Conservation (phyloP, 83 land plant genomes). For the Diphasiastrum complanatum region DNA sequence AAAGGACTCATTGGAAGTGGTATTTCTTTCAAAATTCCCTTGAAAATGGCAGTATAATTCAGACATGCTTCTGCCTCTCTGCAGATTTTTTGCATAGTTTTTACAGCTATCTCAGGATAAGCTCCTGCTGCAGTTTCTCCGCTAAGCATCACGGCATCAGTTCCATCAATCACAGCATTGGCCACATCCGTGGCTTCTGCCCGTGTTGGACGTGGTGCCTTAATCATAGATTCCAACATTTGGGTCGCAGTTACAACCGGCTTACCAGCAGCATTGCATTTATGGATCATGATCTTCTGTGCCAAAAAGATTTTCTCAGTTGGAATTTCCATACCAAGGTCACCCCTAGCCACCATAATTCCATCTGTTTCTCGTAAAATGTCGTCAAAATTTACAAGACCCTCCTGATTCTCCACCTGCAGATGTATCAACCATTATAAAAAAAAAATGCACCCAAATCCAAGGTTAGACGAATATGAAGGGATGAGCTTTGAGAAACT, state of each 20-base stretch:
- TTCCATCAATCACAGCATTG: conserved; percentile 20
- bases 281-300: conserved; percentile 23
- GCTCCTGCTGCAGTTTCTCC: conserved; percentile 19
- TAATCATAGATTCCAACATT: conserved; percentile 22
- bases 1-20: conserved; percentile 16
- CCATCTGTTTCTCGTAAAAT: conserved; percentile 16
- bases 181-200: conserved; percentile 25
- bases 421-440: not conserved
- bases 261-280: conserved; percentile 21
- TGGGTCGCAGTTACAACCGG: conserved; percentile 22
- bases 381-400: conserved; percentile 16
- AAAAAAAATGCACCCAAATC: not conserved
- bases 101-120: conserved; percentile 17
- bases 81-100: conserved; percentile 5
- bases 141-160: conserved; percentile 19
- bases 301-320: conserved; percentile 22
- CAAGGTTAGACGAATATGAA: too few relatives aligned
- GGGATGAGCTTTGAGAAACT: too few relatives aligned
- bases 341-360: conserved; percentile 22
- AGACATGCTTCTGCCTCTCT: conserved; percentile 20
- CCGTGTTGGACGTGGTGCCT: conserved; percentile 20
- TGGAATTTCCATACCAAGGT: conserved; percentile 22
- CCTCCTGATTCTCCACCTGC: conserved; percentile 23
- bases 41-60: conserved; percentile 15
- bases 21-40: not conserved